These are phyloP conservation scores for Claviceps sp. DNA, from an alignment of 2,329 filamentous ascomycete species.

Conservation along the genomic window DNA sequence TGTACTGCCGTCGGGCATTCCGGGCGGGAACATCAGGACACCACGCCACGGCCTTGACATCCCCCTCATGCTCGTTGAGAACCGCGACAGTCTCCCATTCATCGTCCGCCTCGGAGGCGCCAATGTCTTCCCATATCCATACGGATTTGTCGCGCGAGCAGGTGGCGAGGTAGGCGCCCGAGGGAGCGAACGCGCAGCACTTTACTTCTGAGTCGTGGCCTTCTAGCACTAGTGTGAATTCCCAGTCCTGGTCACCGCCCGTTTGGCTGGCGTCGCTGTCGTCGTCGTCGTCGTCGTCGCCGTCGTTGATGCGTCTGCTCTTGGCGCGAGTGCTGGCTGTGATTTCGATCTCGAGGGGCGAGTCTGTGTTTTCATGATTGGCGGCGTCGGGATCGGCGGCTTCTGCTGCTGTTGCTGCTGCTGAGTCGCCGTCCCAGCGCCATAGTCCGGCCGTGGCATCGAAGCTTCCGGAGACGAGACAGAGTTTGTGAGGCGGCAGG, in stretches of 20 bases:
- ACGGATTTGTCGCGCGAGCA: constrained; percentile 87
- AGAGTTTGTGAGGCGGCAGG: constrained; percentile 46
- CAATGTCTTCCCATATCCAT: constrained; percentile 97
- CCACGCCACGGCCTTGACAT: constrained; percentile 92
- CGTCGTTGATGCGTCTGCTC: not conserved
- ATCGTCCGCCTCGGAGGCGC: constrained; percentile 60
- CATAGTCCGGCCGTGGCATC: constrained; percentile 82
- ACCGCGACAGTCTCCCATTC: constrained; percentile 97
- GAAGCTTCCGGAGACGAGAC: constrained; percentile 85
- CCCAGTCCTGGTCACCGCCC: constrained; percentile 61
- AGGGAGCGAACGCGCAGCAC: constrained; percentile 58
- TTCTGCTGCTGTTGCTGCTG: no score
- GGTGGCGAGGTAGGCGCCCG: constrained; percentile 70
- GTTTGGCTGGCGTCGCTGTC: constrained; percentile 2
- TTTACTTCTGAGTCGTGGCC: constrained; percentile 94
- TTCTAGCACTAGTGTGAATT: constrained; percentile 81
- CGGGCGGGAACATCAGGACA: constrained; percentile 54
- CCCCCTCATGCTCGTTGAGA: constrained; percentile 83
- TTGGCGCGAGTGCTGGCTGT: not conserved
- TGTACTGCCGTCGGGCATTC: constrained; percentile 32
- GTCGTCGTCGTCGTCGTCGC: not conserved
- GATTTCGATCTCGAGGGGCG: constrained; percentile 9
- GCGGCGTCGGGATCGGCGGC: no score
- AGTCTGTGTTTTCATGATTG: constrained; percentile 7
- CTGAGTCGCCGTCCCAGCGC: constrained; percentile 46